Base-by-base conservation (phyloP, 164 flowering plant genomes). In the Echeveria elegans region DNA sequence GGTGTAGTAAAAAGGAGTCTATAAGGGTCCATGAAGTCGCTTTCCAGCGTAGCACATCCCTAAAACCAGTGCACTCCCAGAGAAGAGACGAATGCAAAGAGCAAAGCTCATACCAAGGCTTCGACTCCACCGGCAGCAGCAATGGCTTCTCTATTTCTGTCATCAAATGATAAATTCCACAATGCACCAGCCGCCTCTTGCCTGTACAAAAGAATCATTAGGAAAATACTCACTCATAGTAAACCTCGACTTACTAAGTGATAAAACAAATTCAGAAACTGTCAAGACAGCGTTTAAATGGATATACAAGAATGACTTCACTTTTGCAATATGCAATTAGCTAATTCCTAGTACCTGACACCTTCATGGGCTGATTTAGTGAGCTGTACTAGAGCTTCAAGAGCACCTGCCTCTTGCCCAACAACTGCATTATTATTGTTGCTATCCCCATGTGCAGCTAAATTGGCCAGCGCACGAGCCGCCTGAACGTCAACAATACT, bases 371-470 rank as follows among this genome's bases (percentile, higher is more conserved):
- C 79, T 65, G 98, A 92, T 36, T 80, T 78, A 32, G 95, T 95
- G 68, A 95, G 92, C 63, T 86, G 97, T 65, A 95, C 97, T 66
- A 95, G 86, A 37, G 99, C 98, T 72, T 92, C 96, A 78, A 95
- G 94, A 43, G 99, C 96, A 76, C 99, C 99, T 34, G 85, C 87
- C 80, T 95, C 99, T 78, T 82, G 88, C 69, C 99, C 99, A 41
- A 95, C 96, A 50, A 97, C 95, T 70, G 98, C 85, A 82, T 95
- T 95, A 70, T 95, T 95, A 40, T 78, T 79, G 60, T 95, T 95
- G 79, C 93, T 92, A 81, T 95, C 99, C 41, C 99, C 99, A 79
- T 95, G 99, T 74, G 99, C 99, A 81, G 99, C 99, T 83, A 95
- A 81, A 78, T 95, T 95, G 67, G 97, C 99, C 72, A 95, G 81